These are phyloP conservation scores for Vitis hybrid DNA, from an alignment of 177 flowering plant genomes.

Conservation along the genomic window DNA sequence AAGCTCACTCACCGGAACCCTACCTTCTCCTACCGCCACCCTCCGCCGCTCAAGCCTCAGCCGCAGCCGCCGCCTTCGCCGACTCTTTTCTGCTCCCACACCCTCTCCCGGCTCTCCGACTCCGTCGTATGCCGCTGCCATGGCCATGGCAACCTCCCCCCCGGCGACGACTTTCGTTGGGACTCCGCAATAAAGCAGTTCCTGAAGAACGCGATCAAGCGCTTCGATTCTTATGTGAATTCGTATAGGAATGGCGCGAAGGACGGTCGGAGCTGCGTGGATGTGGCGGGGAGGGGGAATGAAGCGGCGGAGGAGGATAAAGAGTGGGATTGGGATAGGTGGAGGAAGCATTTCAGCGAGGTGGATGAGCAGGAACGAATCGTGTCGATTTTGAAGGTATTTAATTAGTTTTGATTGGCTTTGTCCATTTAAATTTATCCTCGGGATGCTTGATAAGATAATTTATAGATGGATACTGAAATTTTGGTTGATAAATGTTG, in stretches of 20 bases:
- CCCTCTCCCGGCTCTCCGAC: conserved; percentile 25
- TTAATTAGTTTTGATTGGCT: neutral
- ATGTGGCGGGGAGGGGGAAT: conserved; percentile 4
- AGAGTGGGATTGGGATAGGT: conserved; percentile 92
- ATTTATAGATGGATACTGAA: neutral
- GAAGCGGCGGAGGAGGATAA: conserved; percentile 23
- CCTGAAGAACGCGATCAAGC: conserved; percentile 33
- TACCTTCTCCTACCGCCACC: conserved; percentile 17
- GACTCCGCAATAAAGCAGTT: conserved; percentile 47
- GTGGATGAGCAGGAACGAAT: conserved; percentile 75
- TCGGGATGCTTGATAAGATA: neutral
- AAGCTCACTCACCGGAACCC: conserved; percentile 30
- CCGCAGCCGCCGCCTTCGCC: conserved; percentile 7
- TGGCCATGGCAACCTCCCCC: conserved; percentile 10
- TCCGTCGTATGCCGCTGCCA: conserved; percentile 44
- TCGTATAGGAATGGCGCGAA: conserved; percentile 18
- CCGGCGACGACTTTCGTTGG: conserved; percentile 35
- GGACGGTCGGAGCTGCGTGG: conserved; percentile 4
- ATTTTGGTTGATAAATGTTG: neutral
- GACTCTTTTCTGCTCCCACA: conserved; percentile 5
- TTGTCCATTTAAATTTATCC: neutral
- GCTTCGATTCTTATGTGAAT: conserved; percentile 46
- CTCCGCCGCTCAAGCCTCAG: conserved; percentile 9
- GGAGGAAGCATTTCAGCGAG: conserved; percentile 74
- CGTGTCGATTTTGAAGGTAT: conserved; percentile 68